Conservation (phyloP, 352 stramenopile species). For the Globisporangium iwayamae region DNA sequence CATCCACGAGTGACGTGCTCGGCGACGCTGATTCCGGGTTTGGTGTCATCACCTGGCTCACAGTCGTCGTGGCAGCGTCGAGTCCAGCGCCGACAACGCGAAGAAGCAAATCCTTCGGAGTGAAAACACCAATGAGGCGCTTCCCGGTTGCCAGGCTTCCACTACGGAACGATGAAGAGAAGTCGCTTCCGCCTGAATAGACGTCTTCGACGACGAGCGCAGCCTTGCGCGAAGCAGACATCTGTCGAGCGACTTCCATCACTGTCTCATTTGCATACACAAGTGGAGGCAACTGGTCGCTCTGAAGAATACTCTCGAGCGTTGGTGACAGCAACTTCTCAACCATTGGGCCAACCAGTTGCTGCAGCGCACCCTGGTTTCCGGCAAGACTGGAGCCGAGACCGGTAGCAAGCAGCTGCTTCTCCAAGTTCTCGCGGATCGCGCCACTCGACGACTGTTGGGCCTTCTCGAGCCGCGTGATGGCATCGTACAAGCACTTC, state of each 20-base stretch:
- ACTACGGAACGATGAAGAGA: conserved; percentile 24
- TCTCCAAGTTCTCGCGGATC: conserved; percentile 73
- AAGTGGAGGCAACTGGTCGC: conserved; percentile 72
- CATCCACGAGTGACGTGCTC: conserved; percentile 93
- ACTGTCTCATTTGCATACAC: conserved; percentile 75
- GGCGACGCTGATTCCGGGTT: conserved; percentile 93
- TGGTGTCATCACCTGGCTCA: conserved; percentile 95
- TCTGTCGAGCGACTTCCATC: conserved; percentile 84
- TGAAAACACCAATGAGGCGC: conserved; percentile 95
- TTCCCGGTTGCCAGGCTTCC: conserved; percentile 40
- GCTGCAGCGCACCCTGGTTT: conserved; percentile 62
- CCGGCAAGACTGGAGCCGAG: conserved; percentile 45
- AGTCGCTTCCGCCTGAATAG: conserved; percentile 23
- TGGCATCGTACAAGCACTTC: conserved; percentile 98
- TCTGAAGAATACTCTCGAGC: conserved; percentile 76
- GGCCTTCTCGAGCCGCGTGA: conserved; percentile 94
- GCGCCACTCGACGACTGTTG: conserved; percentile 69
- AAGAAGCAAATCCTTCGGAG: conserved; percentile 96
- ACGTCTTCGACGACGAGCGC: conserved; percentile 78
- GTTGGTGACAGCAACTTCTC: conserved; percentile 85
- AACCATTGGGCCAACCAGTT: conserved; percentile 79
- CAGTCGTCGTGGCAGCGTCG: conserved; percentile 84
- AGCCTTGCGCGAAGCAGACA: conserved; percentile 78
- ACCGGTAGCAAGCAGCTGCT: conserved; percentile 60
- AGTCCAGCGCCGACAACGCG: conserved; percentile 92